These are phyloP conservation scores for Coemansia sp. DNA, from an alignment of 192 early-diverging fungal genomes.

Conservation along the genomic window DNA sequence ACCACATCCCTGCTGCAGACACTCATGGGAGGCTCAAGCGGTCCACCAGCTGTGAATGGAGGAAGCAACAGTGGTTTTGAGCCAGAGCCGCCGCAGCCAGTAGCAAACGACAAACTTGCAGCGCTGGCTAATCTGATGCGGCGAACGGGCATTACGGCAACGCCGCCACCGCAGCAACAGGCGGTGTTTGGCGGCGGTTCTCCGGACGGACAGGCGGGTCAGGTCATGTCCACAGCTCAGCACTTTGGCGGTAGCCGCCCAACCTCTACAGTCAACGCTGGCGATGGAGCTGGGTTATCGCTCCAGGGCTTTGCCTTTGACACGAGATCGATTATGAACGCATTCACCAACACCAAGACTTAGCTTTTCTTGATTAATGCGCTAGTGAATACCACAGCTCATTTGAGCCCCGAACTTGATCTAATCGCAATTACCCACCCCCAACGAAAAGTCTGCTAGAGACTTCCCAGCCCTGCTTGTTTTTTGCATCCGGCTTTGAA, in stretches of 20 bases:
- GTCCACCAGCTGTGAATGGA: background rate
- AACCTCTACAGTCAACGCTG: background rate
- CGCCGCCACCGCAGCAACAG: conserved; percentile 15
- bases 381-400: background rate
- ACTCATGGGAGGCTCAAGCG: conserved; percentile 31
- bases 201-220: background rate
- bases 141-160: conserved; percentile 36
- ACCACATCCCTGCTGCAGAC: conserved; percentile 54
- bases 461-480: background rate
- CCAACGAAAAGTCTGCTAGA: background rate
- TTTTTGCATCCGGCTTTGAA: background rate
- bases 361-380: background rate
- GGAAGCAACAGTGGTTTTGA: conserved; percentile 12
- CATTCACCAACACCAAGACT: conserved; percentile 13
- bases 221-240: conserved; percentile 1
- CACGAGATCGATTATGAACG: conserved; percentile 37
- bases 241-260: conserved; percentile 7
- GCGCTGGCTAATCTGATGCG: conserved; percentile 52
- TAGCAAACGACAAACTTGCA: conserved; percentile 30
- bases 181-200: conserved; percentile 4
- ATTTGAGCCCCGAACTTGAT: background rate
- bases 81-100: background rate
- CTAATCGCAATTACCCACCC: background rate
- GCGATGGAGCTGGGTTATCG: background rate
- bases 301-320: conserved; percentile 34